Evolutionary conservation across 2,329 filamentous ascomycete genomes (phyloP), one percentile per base, ranked within the genome.

Genomic region (Neofusicoccum umdonicola): DNA sequence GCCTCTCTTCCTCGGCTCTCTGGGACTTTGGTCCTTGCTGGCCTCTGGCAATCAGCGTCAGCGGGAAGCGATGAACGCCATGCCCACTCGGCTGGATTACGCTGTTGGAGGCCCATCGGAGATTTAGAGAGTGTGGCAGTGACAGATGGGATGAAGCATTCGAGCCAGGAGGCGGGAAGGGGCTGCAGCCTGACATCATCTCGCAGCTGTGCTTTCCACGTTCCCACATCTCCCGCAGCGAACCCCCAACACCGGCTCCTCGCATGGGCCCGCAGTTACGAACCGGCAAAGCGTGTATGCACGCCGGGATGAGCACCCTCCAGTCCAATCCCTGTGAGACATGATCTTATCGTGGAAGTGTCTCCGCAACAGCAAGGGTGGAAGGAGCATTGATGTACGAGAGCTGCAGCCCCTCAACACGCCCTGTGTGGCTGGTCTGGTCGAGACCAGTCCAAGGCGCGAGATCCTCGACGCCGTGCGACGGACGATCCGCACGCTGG

Each of bases 191-290:
- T 60, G 56, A 60, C 56, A 60, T 60, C 56, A 60, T 60, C 31
- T 15, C 2, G 56, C 56, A 47, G 27, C 31, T 12, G 11, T 37
- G 27, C 17, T 17, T 27, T 47, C 56, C 56, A 60, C 56, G 56
- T 60, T 60, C 56, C 56, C 41, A 34, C 39, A 35, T 15, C 22
- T 34, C 31, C 42, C 17, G 56, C 56, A 60, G 41, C 42, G 12
- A 60, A 35, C 41, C 27, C 41, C 27, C 31, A 22, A 13, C 27
- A n/a, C 54, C 39, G 22, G 42, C 42, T 60, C 56, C 56, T 60
- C 56, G 56, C 56, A 60, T 60, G 56, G 12, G 31, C 56, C 31
- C 42, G 54, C 54, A 57, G 54, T 57, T 45, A 19, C 54, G 39
- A 31, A 17, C 22, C 44, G 39, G 37, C 22, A 35, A 12, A 17